Conservation (phyloP, 1,284 basidiomycete genomes). For the Ganoderma sp. region DNA sequence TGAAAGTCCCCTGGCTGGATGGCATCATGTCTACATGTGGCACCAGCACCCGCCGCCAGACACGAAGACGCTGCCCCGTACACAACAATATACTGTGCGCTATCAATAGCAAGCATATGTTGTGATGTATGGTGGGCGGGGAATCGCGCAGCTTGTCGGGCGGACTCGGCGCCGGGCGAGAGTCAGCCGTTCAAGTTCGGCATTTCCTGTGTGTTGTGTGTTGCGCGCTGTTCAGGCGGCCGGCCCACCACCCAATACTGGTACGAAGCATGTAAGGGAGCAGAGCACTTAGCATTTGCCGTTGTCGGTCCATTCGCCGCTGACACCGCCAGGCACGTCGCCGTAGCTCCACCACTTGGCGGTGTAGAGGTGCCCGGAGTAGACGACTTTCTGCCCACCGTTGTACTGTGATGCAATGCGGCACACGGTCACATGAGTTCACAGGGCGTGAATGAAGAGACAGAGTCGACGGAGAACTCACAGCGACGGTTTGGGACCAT, state of each 20-base stretch:
- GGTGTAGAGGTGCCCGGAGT: constrained; percentile 56
- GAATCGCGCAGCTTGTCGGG: not conserved
- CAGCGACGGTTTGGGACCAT: constrained; percentile 51
- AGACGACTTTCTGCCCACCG: constrained; percentile 51
- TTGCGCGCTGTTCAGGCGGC: too few species aligned
- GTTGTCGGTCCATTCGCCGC: constrained; percentile 48
- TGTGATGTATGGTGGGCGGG: not conserved
- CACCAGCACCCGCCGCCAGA: not conserved
- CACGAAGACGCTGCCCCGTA: not conserved
- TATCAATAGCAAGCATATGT: not conserved
- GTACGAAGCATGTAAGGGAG: too few species aligned
- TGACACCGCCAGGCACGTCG: constrained; percentile 50
- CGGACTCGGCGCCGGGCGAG: not conserved
- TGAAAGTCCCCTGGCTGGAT: not conserved
- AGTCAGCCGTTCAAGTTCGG: not conserved
- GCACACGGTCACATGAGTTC: not conserved
- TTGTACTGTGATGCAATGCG: constrained; percentile 46
- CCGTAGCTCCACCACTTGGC: constrained; percentile 63
- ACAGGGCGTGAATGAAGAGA: not conserved
- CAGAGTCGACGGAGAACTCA: constrained; percentile 38
- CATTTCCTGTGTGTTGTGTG: too few species aligned
- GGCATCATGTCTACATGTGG: not conserved
- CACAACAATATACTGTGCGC: not conserved
- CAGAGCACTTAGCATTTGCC: constrained; percentile 41
- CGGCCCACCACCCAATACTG: too few species aligned